These are phyloP conservation scores for Colletotrichum theobromicola DNA, from an alignment of 2,329 filamentous ascomycete genomes.

Conservation along the genomic window DNA sequence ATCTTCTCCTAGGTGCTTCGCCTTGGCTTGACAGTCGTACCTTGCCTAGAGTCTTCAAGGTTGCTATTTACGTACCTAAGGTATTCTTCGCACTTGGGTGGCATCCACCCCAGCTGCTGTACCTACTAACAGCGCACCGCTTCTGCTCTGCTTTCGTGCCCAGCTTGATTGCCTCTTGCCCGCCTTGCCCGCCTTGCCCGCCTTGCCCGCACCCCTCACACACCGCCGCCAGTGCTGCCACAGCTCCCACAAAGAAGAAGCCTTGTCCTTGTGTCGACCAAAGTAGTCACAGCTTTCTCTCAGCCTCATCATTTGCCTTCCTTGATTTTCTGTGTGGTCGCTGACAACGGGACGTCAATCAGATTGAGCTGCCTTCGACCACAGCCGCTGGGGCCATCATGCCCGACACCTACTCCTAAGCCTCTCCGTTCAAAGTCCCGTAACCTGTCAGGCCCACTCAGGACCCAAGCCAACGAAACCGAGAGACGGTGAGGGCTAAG, in stretches of 20 bases:
- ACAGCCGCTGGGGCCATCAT: conserved; percentile 3
- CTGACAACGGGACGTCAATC: neutral
- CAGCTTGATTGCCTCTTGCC: neutral
- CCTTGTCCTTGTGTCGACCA: neutral
- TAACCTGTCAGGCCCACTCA: neutral
- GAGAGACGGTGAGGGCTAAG: neutral
- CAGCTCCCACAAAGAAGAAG: neutral
- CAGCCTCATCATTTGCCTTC: neutral
- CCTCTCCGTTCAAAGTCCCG: conserved; percentile 7
- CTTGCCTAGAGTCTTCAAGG: neutral
- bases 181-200: neutral
- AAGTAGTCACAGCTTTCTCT: neutral
- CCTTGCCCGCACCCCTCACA: neutral
- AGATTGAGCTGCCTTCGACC: neutral
- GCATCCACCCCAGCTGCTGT: too few relatives aligned
- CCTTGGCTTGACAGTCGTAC: neutral
- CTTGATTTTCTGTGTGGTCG: neutral
- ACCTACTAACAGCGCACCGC: neutral
- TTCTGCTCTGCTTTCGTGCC: neutral
- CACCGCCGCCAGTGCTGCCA: neutral
- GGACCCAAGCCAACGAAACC: neutral
- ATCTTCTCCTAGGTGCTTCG: neutral
- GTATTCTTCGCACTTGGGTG: too few relatives aligned
- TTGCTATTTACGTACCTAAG: neutral
- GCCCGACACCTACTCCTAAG: conserved; percentile 5